phyloP scores from a whole-genome alignment of 1,139 yeast species.

The Suhomyces guaymorum region DNA sequence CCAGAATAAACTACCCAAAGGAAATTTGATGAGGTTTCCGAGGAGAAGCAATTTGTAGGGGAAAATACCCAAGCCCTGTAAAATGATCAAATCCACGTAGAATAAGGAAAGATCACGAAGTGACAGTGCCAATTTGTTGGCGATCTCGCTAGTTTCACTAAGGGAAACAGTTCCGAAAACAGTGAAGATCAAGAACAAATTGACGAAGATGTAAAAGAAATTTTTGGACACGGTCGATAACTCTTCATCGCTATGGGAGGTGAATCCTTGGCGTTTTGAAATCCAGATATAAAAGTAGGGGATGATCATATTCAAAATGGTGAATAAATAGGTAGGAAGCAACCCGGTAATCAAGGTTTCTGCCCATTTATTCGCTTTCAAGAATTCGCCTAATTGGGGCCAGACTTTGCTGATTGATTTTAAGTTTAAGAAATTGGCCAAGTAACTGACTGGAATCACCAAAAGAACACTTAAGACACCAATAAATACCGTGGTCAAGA shows the following conservation, averaged over 20 bases:
- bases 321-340: constrained; percentile 73
- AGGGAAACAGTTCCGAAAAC: constrained; percentile 78
- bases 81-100: constrained; percentile 69
- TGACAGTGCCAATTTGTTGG: constrained; percentile 71
- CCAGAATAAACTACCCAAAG: constrained; percentile 18
- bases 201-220: constrained; percentile 76
- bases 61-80: constrained; percentile 78
- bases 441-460: constrained; percentile 70
- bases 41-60: constrained; percentile 65
- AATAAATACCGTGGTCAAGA: constrained; percentile 62
- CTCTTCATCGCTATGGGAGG: constrained; percentile 76
- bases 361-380: constrained; percentile 57
- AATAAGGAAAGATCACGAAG: constrained; percentile 67
- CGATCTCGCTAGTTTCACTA: constrained; percentile 74
- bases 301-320: constrained; percentile 62
- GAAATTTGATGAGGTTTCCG: constrained; percentile 39
- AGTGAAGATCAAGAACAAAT: constrained; percentile 74
- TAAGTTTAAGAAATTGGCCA: constrained; percentile 70
- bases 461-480: constrained; percentile 64
- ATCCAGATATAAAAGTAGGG: constrained; percentile 71
- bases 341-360: constrained; percentile 73
- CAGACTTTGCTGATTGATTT: constrained; percentile 68
- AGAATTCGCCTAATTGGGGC: constrained; percentile 69
- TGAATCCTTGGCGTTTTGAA: constrained; percentile 67
- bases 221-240: constrained; percentile 72